Percentiles rank a stretch among this genome's conserved stretches.
phyloP scores from a whole-genome alignment of 2,329 filamentous ascomycete species.

The Aspergillus luchuensis region DNA sequence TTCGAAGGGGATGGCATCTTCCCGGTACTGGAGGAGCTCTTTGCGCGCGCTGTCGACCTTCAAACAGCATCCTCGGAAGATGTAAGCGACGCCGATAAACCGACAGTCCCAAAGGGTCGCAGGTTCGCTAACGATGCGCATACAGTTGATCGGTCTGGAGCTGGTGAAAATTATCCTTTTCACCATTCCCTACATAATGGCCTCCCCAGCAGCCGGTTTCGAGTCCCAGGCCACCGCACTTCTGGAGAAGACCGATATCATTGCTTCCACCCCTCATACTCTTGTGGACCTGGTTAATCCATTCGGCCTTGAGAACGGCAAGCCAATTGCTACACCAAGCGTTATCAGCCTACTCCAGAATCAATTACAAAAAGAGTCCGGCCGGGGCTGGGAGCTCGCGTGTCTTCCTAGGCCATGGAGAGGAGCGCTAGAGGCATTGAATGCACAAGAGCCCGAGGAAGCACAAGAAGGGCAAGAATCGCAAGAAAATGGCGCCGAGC shows the following conservation, averaged over 20 bases:
- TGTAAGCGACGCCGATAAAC: conserved; percentile 56
- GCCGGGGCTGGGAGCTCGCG: conserved; percentile 71
- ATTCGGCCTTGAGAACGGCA: conserved; percentile 65
- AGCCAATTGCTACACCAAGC: conserved; percentile 67
- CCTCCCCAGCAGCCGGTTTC: conserved; percentile 68
- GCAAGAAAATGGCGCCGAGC: conserved; percentile 46
- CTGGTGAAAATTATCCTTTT: conserved; percentile 95
- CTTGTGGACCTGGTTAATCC: conserved; percentile 86
- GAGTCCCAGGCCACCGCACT: conserved; percentile 74
- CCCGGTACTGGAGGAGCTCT: conserved; percentile 83
- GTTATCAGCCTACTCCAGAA: conserved; percentile 80
- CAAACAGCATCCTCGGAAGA: conserved; percentile 93
- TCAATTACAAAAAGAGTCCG: conserved; percentile 77
- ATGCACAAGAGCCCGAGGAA: conserved; percentile 17
- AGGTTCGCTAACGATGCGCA: conserved; percentile 20
- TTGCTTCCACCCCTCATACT: conserved; percentile 82
- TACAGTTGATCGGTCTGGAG: conserved; percentile 68
- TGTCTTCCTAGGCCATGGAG: conserved; percentile 62
- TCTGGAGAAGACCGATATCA: conserved; percentile 92
- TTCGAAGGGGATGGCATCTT: conserved; percentile 85
- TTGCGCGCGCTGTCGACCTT: conserved; percentile 84
- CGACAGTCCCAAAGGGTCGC: background rate
- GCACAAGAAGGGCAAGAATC: conserved; percentile 40
- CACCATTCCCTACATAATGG: conserved; percentile 87
- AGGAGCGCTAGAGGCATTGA: conserved; percentile 21